Conservation (phyloP, 208 protist species). For the Trypanosoma brucei region DNA sequence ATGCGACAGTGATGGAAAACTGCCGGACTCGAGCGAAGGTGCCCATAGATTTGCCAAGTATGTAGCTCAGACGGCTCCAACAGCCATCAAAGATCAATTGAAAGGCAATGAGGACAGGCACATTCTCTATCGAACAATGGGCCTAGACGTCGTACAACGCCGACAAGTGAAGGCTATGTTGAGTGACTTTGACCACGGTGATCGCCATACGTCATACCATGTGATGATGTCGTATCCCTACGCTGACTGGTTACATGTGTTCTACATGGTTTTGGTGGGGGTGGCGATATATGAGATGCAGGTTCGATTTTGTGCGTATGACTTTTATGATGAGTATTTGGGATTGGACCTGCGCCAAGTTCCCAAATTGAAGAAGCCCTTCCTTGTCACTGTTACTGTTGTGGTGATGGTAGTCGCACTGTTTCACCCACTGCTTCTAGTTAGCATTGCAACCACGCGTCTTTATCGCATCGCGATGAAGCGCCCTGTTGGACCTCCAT, state of each 20-base stretch:
- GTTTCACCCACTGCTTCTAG: slow-evolving; percentile 75
- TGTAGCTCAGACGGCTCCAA: slow-evolving; percentile 4
- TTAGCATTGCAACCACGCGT: slow-evolving; percentile 76
- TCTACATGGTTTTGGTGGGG: slow-evolving; percentile 76
- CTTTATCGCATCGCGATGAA: slow-evolving; percentile 78
- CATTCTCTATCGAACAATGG: slow-evolving; percentile 55
- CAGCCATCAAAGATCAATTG: slow-evolving; percentile 18
- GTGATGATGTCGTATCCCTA: slow-evolving; percentile 92
- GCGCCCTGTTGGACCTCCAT: slow-evolving; percentile 81
- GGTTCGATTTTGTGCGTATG: slow-evolving; percentile 53
- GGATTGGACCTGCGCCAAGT: slow-evolving; percentile 79
- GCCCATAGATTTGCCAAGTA: background rate
- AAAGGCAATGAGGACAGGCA: slow-evolving; percentile 48
- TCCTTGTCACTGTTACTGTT: slow-evolving; percentile 56
- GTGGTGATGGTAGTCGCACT: slow-evolving; percentile 64
- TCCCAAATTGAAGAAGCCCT: slow-evolving; percentile 66
- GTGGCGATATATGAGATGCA: slow-evolving; percentile 72
- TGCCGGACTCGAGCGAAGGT: slow-evolving; percentile 3
- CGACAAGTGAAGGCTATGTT: slow-evolving; percentile 84
- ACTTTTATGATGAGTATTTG: slow-evolving; percentile 87
- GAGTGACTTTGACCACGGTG: slow-evolving; percentile 77
- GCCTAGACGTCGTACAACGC: slow-evolving; percentile 75
- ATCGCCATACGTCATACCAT: slow-evolving; percentile 77
- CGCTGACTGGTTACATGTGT: slow-evolving; percentile 78
- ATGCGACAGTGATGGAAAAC: slow-evolving; percentile 28